These are phyloP conservation scores for Xylaria digitata DNA, from an alignment of 2,329 filamentous ascomycete genomes.

Conservation along the genomic window DNA sequence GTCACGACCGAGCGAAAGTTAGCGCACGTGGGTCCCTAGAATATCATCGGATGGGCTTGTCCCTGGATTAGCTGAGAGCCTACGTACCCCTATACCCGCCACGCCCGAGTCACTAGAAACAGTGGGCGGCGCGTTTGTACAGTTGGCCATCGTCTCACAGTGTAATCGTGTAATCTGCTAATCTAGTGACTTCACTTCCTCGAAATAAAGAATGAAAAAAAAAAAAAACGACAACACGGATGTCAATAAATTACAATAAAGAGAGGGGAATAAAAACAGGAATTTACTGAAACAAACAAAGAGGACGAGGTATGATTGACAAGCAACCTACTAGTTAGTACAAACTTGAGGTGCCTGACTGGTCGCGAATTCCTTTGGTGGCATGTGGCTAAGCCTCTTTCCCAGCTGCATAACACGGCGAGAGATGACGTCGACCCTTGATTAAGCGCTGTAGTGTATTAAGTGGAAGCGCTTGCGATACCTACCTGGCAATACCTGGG, in stretches of 20 bases:
- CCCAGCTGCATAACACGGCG: not conserved
- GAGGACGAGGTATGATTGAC: not conserved
- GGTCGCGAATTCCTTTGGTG: not conserved
- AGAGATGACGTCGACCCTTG: slow-evolving; percentile 31
- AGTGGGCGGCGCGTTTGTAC: slow-evolving; percentile 53
- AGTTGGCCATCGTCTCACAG: slow-evolving; percentile 48
- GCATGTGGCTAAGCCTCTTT: slow-evolving; percentile 16
- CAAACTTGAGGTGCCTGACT: not conserved
- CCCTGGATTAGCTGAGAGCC: slow-evolving; percentile 32
- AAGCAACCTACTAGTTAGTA: too few species aligned
- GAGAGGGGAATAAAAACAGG: not conserved
- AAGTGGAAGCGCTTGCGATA: slow-evolving; percentile 15
- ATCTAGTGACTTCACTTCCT: not conserved
- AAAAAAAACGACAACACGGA: not conserved
- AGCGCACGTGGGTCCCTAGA: slow-evolving; percentile 8
- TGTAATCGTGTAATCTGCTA: slow-evolving; percentile 1
- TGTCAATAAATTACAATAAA: slow-evolving; percentile 1
- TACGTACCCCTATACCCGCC: slow-evolving; percentile 62
- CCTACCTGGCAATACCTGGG: too few species aligned
- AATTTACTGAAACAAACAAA: slow-evolving; percentile 2
- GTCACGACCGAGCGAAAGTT: slow-evolving; percentile 3
- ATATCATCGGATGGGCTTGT: slow-evolving; percentile 11
- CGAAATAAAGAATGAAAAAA: not conserved
- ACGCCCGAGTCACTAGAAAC: slow-evolving; percentile 61
- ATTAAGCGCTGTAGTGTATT: slow-evolving; percentile 23